Conservation (phyloP, 768 basidiomycete genomes). For the Psilocybe cubensis region DNA sequence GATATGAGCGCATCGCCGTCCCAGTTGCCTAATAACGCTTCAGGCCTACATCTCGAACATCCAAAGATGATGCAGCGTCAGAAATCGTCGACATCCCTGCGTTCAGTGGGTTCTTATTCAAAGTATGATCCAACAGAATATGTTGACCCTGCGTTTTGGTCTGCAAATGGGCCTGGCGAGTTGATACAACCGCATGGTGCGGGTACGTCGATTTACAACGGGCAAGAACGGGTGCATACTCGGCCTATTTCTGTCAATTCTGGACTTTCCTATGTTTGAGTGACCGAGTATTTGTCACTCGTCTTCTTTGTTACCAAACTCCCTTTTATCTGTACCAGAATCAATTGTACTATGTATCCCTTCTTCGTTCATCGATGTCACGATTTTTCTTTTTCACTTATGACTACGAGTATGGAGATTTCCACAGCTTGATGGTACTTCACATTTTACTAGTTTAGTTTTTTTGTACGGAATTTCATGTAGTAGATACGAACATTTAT, state of each 20-base stretch:
- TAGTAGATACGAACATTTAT: neutral
- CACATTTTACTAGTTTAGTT: too few species aligned
- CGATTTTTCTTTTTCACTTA: neutral
- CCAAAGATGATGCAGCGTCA: conserved; percentile 25
- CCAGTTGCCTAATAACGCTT: neutral
- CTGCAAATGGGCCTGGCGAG: conserved; percentile 14
- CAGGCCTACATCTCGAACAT: conserved; percentile 15
- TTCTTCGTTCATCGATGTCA: neutral
- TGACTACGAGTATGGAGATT: neutral
- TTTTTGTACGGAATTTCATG: neutral
- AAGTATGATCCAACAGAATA: conserved; percentile 33
- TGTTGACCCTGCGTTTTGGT: conserved; percentile 36
- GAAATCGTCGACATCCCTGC: conserved; percentile 33
- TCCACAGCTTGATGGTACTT: neutral
- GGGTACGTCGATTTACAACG: conserved; percentile 1
- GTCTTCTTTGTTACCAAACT: neutral
- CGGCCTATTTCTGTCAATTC: conserved; percentile 18
- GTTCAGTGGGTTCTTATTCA: conserved; percentile 29
- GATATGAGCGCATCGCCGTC: conserved; percentile 8
- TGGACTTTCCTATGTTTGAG: conserved; percentile 20
- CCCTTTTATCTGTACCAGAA: neutral
- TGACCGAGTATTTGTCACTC: too few species aligned
- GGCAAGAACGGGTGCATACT: conserved; percentile 2
- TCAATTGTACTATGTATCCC: neutral
- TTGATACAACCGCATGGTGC: neutral